These are phyloP conservation scores for Curvularia verruculosa DNA, from an alignment of 2,329 filamentous ascomycete species.

Conservation along the genomic window DNA sequence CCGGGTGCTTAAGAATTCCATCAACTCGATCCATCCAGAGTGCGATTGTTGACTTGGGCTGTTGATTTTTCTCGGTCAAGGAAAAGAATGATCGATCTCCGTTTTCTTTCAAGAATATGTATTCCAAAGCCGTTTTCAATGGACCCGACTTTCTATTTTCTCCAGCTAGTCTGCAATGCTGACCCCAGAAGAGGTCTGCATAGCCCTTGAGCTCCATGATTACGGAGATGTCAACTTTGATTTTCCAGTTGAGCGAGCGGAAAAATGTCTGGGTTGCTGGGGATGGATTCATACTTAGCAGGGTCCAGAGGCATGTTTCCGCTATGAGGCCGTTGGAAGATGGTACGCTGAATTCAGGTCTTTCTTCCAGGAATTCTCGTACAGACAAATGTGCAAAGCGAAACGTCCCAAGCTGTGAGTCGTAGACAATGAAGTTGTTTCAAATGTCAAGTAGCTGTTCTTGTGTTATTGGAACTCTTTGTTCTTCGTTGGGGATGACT, in stretches of 20 bases:
- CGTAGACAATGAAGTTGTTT: slow-evolving; percentile 38
- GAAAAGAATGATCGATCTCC: neutral
- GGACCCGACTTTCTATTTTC: neutral
- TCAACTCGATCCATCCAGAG: neutral
- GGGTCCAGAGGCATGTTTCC: neutral
- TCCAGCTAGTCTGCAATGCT: neutral
- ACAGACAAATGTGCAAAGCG: slow-evolving; percentile 45
- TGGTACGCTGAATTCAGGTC: slow-evolving; percentile 5
- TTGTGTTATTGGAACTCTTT: neutral
- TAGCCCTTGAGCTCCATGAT: neutral
- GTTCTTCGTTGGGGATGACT: neutral
- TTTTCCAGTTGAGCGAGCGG: neutral
- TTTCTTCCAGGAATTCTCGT: slow-evolving; percentile 34
- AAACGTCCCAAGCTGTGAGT: slow-evolving; percentile 32
- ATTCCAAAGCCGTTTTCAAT: neutral
- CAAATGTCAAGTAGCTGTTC: slow-evolving; percentile 22
- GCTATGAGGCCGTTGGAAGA: neutral
- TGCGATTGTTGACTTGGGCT: neutral
- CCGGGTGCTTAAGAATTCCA: no score
- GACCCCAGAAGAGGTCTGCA: neutral
- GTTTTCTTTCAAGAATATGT: neutral
- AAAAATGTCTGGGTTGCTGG: neutral
- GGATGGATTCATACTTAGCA: neutral
- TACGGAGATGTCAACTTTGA: neutral
- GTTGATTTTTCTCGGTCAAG: neutral